Evolutionary conservation across 2,329 filamentous ascomycete genomes (phyloP), one percentile per base, ranked within the genome.

Genomic region (Ophiostoma quercus): DNA sequence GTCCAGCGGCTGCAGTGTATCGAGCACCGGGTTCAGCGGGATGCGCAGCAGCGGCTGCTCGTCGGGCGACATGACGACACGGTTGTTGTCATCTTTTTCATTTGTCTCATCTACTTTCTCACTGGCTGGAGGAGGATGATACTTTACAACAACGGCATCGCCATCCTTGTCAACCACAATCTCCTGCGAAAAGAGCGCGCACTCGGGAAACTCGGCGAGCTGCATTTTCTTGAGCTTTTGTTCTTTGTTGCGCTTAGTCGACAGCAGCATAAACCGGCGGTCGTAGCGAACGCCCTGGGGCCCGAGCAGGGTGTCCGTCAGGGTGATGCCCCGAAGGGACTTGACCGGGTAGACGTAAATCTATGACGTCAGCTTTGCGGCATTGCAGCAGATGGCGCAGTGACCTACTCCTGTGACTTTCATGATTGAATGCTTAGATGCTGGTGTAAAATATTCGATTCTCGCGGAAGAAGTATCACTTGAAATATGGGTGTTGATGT

Each of bases 341-440:
- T 92, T 92, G 79, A 92, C 88, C 60, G 90, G 90, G 77, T 92
- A 92, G 66, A 90, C 83, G 78, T 88, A 91, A 47, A 92, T 82
- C 85, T 89, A 73, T 19, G 29, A 39, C 43, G 47, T 60, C 14
- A 68, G n/a, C 8, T 29, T 37, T 19, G 9, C 14, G n/a, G 16
- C 25, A 29, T 41, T 54, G 19, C 11, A 25, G n/a, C 3, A 12
- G 16, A n/a, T 11, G 65, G 29, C 57, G 39, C 34, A 14, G 25
- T 16, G 11, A 68, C 69, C 8, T 34, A 69, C 70, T 22, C 47
- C 67, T 25, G 67, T 68, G 54, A 71, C 63, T 47, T 71, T 71
- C 70, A 71, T 71, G 12, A 25, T 25, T 47, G 22, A 6, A n/a
- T 29, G 5, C 63, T 12, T 22, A 51, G 57, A 25, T 22, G n/a